Evolutionary conservation across 768 basidiomycete species (phyloP).

Genomic region (Auricularia cornea): DNA sequence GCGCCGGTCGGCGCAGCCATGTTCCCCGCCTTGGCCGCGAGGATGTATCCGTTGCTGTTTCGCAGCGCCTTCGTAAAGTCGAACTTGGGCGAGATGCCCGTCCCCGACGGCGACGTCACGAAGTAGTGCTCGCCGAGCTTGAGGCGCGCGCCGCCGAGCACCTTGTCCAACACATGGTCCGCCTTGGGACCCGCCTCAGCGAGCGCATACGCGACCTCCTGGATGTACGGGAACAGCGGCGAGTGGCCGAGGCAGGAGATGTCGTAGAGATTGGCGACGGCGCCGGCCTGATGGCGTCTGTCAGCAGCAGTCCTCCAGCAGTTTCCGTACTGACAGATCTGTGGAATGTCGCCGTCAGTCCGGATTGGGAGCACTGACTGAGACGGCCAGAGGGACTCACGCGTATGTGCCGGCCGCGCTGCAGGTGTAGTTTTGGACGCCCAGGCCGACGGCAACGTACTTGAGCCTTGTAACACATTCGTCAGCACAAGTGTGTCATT

Average conservation of each 20-base stretch:
- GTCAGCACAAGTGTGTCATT: too few relatives aligned
- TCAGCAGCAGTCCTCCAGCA: background rate
- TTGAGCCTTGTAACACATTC: background rate
- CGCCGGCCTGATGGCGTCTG: slow-evolving; percentile 11
- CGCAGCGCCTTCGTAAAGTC: slow-evolving; percentile 39
- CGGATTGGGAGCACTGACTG: background rate
- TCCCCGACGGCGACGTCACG: slow-evolving; percentile 31
- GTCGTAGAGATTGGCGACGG: slow-evolving; percentile 48
- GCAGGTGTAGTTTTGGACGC: background rate
- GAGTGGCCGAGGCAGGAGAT: slow-evolving; percentile 38
- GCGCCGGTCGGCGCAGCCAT: slow-evolving; percentile 34
- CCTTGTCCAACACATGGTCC: slow-evolving; percentile 9
- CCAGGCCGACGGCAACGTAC: background rate
- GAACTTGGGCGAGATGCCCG: slow-evolving; percentile 41
- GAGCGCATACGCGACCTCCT: slow-evolving; percentile 15
- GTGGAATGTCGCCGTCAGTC: background rate
- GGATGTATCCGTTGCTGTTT: slow-evolving; percentile 38
- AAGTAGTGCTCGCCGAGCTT: slow-evolving; percentile 52
- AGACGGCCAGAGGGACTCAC: too few relatives aligned
- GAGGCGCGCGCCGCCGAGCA: slow-evolving; percentile 7
- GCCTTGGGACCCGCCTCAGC: background rate
- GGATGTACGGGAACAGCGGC: slow-evolving; percentile 8
- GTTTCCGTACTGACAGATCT: background rate
- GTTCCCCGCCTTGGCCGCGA: slow-evolving; percentile 35
- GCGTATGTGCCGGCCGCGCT: background rate